These are phyloP conservation scores for Globisporangium splendens DNA, from an alignment of 352 stramenopile genomes.

Conservation along the genomic window DNA sequence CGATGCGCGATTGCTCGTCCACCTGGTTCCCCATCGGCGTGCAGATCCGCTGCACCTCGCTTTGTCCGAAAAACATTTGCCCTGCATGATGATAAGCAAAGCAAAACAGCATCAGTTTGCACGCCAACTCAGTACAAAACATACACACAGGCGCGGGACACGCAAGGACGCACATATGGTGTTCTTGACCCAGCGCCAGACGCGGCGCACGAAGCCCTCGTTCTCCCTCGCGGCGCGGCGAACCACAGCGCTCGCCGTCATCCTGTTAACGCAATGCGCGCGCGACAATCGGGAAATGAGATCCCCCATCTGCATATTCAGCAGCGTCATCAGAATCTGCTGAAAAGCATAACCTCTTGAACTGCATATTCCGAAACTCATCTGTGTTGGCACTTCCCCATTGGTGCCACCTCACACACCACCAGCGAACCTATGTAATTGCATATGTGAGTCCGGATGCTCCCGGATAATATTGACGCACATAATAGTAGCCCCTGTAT, in stretches of 20 bases:
- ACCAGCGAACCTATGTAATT: too few species aligned
- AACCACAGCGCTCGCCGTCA: constrained; percentile 53
- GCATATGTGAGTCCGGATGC: too few species aligned
- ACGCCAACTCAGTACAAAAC: too few species aligned
- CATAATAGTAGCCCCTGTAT: not conserved
- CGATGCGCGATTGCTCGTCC: constrained; percentile 58
- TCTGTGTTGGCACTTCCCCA: too few species aligned
- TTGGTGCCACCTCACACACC: too few species aligned
- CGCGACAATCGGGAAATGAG: too few species aligned
- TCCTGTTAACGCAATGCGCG: constrained; percentile 16
- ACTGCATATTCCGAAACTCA: too few species aligned
- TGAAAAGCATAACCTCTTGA: too few species aligned
- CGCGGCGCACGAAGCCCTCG: constrained; percentile 42
- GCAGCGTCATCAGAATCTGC: too few species aligned
- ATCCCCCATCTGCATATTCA: too few species aligned
- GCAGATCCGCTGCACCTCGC: constrained; percentile 74
- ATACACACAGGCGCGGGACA: too few species aligned
- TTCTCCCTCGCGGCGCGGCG: constrained; percentile 55
- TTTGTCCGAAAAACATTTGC: constrained; percentile 60
- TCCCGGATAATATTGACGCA: not conserved
- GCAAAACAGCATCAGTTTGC: too few species aligned
- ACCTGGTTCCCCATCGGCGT: constrained; percentile 25
- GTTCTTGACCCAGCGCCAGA: constrained; percentile 74
- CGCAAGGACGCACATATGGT: constrained; percentile 35
- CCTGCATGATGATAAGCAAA: constrained; percentile 26